Conservation (phyloP, 225 moss, liverwort and hornwort genomes). For the Neckera pumila region DNA sequence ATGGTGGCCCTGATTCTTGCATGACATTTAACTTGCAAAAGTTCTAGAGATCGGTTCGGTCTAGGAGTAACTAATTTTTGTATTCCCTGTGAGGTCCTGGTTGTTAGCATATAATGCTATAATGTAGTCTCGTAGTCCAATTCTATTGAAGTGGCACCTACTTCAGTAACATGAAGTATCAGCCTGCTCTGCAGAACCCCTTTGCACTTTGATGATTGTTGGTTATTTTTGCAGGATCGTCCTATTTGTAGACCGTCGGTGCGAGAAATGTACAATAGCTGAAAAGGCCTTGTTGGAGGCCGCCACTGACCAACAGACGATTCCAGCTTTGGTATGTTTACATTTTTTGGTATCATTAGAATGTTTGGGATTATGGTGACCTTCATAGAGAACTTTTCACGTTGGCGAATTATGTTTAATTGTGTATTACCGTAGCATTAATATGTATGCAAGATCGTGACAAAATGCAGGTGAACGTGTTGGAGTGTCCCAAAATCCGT, state of each 20-base stretch:
- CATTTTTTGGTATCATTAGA: background rate
- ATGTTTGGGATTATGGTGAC: background rate
- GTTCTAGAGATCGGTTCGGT: background rate
- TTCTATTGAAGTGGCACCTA: background rate
- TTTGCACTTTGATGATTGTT: background rate
- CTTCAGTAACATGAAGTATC: background rate
- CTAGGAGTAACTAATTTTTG: background rate
- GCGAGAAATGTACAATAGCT: conserved; percentile 41
- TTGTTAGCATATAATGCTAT: background rate
- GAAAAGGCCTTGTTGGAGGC: conserved; percentile 59
- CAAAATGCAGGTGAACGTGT: conserved; percentile 59
- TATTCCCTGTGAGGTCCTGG: background rate
- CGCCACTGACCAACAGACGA: conserved; percentile 42
- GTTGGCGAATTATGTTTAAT: background rate
- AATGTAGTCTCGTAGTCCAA: background rate
- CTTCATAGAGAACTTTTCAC: background rate
- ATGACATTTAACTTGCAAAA: background rate
- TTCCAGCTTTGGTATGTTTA: conserved; percentile 59
- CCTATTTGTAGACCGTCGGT: conserved; percentile 59
- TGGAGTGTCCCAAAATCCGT: conserved; percentile 48
- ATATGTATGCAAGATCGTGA: background rate
- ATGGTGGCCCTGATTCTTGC: background rate
- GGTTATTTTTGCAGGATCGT: conserved; percentile 50
- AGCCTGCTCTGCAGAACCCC: background rate
- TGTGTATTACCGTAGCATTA: background rate